Evolutionary conservation across 768 basidiomycete genomes (phyloP), one percentile per base, ranked within the genome.

Genomic region (Hydnum rufescens): DNA sequence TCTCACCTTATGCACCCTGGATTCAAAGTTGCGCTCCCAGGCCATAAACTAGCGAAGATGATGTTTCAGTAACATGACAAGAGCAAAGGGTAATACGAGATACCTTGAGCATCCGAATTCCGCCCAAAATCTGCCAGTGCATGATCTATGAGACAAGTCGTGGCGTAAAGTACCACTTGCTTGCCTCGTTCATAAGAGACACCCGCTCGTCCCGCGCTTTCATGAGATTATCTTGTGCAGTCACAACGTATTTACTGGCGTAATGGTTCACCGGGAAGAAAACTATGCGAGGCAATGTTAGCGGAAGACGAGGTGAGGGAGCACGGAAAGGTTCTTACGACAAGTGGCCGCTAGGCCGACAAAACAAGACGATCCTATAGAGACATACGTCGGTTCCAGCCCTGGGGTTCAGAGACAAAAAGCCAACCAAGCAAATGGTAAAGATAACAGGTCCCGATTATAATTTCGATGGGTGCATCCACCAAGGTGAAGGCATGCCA

Each of bases 161-260:
- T 8, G 34, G 34, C n/a, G 19, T 19, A 39, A 19, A 8, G 8
- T 39, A 39, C 34, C 19, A 19, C 8, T 42, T 51, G 58, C 64
- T 28, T 39, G 71, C 69, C 65, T 92, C 88, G 59, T 92, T 92
- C 89, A 93, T 95, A 49, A 93, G 66, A 2, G 82, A 71, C 23
- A 90, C 85, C 42, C 90, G 75, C 65, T 92, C 86, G 59, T 95
- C 90, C 28, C 87, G 75, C 26, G 85, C 75, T 65, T 89, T 90
- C 89, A 92, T 88, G 18, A 90, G 68, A 58, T 81, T 82, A 51
- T 88, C 83, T 61, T 89, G 84, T 1, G 82, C 80, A 8, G 66
- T 65, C 8, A 85, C 75, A 25, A 89, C 77, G 42, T 87, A 66
- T 64, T 82, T 86, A 47, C 85, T 81, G 0, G 86, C 85, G 49